Evolutionary conservation across 2,329 filamentous ascomycete species (phyloP), one percentile per base, ranked within the genome.

Genomic region (Parascedosporium putredinis): DNA sequence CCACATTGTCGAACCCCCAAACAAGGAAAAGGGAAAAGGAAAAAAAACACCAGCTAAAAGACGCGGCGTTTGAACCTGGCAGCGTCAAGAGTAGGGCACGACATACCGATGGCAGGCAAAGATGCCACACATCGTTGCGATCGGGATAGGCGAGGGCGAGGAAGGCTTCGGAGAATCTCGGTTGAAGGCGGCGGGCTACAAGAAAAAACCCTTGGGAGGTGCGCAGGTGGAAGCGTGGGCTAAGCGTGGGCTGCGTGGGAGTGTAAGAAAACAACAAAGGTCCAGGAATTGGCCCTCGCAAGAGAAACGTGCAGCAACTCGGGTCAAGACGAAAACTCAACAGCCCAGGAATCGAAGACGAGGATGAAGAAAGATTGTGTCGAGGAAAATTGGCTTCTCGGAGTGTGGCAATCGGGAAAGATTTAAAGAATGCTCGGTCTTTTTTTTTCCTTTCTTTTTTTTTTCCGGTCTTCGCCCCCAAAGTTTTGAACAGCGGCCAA

Each of bases 81-180:
- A 23, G 22, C 31, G 29, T 16, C 29, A 33, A 33, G 38, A 20
- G 22, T 16, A 22, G 24, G 12, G 22, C 24, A n/a, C 29, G 27
- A 42, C 43, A 23, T 52, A 95, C 89, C 79, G 76, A 71, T 96
- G 88, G 72, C 90, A 96, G 62, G 88, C 90, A 70, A 96, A 96
- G 64, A 96, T 95, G 70, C 89, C 89, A 84, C 89, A 95, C 89
- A 95, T 95, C 61, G 67, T 85, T 75, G 64, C 66, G 60, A 62
- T 55, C 59, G 54, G 31, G 36, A 50, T 50, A 44, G 29, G n/a
- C 10, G n/a, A 45, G 43, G 27, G 10, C 20, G 43, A 12, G 43
- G 12, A 45, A 14, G 23, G 25, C 22, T n/a, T 20, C 43, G 43
- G 43, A 27, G 43, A 25, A 31, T 31, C 43, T 27, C 24, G 43